phyloP scores from a whole-genome alignment of 2,329 filamentous ascomycete species.

The Coniochaeta prunicola region DNA sequence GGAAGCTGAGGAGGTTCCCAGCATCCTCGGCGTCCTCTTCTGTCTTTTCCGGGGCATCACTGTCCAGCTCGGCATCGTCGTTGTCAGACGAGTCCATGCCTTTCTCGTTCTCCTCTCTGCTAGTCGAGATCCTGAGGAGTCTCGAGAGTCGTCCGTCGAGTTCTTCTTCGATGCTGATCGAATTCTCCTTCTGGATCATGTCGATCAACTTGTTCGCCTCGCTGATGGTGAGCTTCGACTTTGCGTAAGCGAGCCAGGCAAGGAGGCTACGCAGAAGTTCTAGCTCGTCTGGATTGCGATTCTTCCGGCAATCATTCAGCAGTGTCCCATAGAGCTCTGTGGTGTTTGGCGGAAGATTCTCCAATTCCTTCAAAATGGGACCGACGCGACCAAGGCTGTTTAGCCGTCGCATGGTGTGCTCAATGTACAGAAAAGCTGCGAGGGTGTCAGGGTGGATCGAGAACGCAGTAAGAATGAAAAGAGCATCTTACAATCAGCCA shows the following conservation, averaged over 20 bases:
- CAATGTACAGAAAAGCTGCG: slow-evolving; percentile 3
- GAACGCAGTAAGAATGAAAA: too few relatives aligned
- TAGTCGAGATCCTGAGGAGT: slow-evolving; percentile 4
- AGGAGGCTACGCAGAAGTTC: slow-evolving; percentile 4
- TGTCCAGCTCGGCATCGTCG: not conserved
- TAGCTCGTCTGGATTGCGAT: not conserved
- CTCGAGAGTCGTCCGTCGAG: slow-evolving; percentile 3
- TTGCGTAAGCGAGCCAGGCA: slow-evolving; percentile 7
- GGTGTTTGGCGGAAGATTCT: not conserved
- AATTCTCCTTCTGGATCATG: slow-evolving; percentile 3
- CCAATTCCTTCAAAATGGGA: slow-evolving; percentile 5
- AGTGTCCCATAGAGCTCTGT: slow-evolving; percentile 5
- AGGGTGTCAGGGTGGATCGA: too few relatives aligned
- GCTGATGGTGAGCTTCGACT: slow-evolving; percentile 2
- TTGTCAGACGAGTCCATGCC: not conserved
- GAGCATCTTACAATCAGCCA: too few relatives aligned
- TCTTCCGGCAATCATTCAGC: slow-evolving; percentile 3
- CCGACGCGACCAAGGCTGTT: slow-evolving; percentile 3
- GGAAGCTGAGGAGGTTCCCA: not conserved
- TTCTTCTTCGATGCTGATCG: slow-evolving; percentile 7
- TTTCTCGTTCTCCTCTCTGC: not conserved
- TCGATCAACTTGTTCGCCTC: slow-evolving; percentile 3
- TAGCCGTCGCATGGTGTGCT: slow-evolving; percentile 5
- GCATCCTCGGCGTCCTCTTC: not conserved
- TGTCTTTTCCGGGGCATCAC: not conserved